Conservation (phyloP, 331 rosid genomes). For the Pyrus hybrid region DNA sequence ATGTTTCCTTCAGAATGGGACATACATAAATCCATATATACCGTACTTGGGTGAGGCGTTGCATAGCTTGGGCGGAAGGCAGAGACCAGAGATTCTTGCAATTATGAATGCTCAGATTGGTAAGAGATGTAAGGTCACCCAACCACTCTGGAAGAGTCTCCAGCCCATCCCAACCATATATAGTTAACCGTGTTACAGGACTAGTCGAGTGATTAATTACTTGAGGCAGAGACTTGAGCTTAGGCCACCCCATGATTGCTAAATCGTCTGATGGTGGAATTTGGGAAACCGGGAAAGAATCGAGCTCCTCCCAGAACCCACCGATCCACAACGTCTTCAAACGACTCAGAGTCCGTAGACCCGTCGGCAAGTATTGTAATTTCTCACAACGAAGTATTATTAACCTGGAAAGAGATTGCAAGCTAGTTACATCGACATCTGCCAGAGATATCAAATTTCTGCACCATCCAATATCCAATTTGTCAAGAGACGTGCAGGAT, state of each 20-base stretch:
- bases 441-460: neutral
- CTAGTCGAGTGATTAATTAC: neutral
- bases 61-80: too few relatives aligned
- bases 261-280: rapidly evolving
- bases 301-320: neutral
- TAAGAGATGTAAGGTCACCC: neutral
- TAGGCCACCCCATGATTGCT: rapidly evolving
- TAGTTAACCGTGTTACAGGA: rapidly evolving
- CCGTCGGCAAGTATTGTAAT: neutral
- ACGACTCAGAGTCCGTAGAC: neutral
- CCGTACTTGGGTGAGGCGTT: too few relatives aligned
- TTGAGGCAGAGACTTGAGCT: neutral
- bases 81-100: too few relatives aligned
- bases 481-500: neutral
- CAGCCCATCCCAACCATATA: rapidly evolving
- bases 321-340: rapidly evolving
- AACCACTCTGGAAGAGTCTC: neutral
- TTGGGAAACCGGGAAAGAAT: neutral
- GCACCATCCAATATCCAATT: rapidly evolving
- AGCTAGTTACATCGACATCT: neutral
- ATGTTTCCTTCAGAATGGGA: too few relatives aligned
- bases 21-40: rapidly evolving
- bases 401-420: neutral
- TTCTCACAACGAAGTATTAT: rapidly evolving
- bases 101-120: rapidly evolving